Base-by-base conservation (phyloP, 495 filamentous ascomycete species). In the Podospora fimiseda region DNA sequence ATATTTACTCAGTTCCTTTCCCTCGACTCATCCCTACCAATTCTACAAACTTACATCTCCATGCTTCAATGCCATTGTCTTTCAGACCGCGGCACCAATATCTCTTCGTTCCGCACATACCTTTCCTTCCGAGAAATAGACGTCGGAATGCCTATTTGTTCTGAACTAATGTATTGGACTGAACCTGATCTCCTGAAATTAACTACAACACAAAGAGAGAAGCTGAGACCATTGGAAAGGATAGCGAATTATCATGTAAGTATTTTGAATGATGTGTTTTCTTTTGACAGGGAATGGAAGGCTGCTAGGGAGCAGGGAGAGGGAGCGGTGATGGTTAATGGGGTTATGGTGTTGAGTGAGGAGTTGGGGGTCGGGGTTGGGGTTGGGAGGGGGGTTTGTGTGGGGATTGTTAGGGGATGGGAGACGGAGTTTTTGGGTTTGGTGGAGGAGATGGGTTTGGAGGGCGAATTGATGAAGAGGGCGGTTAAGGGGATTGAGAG, bases 241-340 rank as follows among this genome's bases (percentile, higher is more conserved):
- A 23, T 58, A 1, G 56, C 56, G 19, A 58, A 53, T 21, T 53
- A 53, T 40, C 56, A 58, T 23, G 56, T 58, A 0, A 53, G 50
- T 16, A 58, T 58, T 33, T 46, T 58, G 23, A 58, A 58, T 42
- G 56, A 58, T 30, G 41, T 58, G 20, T 58, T 58, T 22, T 53
- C 50, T 0, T 58, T 58, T 36, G 56, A 58, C 20, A 18, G 56
- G 24, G 56, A 58, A 40, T 58, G 51, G 50, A 24, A 47, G 15
- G 48, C 54, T 1, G 48, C 54, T 2, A 2, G 48, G 49, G 46
- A 19, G 40, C 44, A 52, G 20, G 55, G 21, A 9, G 33, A 53
- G 20, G 56, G 56, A 3, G 56, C 48, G 18, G 50, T 40, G 24
- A 14, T 58, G 50, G 56, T 58, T 2, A 58, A 58, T 47, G 51